phyloP scores from a whole-genome alignment of 495 filamentous ascomycete species.

The Acidiella bohemica region DNA sequence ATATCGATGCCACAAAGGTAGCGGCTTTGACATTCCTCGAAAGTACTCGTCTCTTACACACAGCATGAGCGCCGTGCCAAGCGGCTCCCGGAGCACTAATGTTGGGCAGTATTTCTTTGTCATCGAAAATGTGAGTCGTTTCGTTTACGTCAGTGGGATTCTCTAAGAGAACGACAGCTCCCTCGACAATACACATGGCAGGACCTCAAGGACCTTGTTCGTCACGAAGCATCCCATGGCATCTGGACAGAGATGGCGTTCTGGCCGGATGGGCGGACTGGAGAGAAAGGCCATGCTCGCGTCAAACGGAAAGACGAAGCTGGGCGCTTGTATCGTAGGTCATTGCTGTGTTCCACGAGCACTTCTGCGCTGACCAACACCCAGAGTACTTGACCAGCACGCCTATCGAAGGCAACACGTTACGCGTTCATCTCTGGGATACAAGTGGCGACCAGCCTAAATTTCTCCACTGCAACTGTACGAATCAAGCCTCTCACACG shows the following conservation, averaged over 20 bases:
- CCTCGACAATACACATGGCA: constrained; percentile 15
- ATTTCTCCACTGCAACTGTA: constrained; percentile 9
- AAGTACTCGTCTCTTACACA: no score
- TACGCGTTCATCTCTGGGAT: constrained; percentile 13
- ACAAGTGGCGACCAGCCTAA: neutral
- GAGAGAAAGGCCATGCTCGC: constrained; percentile 3
- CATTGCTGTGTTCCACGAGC: no score
- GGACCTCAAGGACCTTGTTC: constrained; percentile 16
- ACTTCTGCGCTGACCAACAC: no score
- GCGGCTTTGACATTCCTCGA: no score
- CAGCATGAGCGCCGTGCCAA: neutral
- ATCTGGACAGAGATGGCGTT: constrained; percentile 8
- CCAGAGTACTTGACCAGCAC: constrained; percentile 5
- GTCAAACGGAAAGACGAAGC: constrained; percentile 9
- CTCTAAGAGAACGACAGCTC: constrained; percentile 1
- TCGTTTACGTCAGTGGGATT: neutral
- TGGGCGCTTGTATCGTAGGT: constrained; percentile 10
- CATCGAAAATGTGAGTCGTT: constrained; percentile 10
- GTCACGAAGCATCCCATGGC: constrained; percentile 8
- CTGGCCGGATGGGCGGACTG: constrained; percentile 3
- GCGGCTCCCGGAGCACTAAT: neutral
- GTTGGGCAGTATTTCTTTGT: constrained; percentile 16
- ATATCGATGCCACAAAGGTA: no score
- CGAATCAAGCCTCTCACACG: neutral
- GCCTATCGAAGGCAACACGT: neutral